Evolutionary conservation across 2,329 filamentous ascomycete genomes (phyloP).

Genomic region (Colletotrichum truncatum): DNA sequence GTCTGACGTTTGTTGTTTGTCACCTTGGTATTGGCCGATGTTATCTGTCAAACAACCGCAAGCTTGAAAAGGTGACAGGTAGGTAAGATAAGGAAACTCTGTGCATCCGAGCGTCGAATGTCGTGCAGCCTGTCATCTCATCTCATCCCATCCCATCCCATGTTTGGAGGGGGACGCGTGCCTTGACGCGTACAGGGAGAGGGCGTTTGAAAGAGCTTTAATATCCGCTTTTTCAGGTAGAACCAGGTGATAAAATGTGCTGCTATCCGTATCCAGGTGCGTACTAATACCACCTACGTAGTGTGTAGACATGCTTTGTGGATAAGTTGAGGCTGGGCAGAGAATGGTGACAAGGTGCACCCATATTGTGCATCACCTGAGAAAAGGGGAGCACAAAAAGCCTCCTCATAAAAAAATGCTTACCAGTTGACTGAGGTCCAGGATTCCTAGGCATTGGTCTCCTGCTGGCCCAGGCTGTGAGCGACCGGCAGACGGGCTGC

Average conservation of each 20-base stretch:
- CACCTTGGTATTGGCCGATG: background rate
- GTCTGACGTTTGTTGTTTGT: background rate
- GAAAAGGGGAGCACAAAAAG: background rate
- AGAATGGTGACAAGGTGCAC: background rate
- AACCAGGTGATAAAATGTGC: background rate
- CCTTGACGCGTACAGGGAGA: background rate
- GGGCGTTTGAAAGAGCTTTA: background rate
- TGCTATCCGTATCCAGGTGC: background rate
- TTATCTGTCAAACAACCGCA: constrained; percentile 5
- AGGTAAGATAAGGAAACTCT: background rate
- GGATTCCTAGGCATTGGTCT: constrained; percentile 7
- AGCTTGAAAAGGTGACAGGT: constrained; percentile 1
- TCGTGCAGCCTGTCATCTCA: constrained; percentile 18
- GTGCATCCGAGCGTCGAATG: constrained; percentile 16
- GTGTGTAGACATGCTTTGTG: background rate
- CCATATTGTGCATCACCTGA: background rate
- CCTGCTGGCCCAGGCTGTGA: background rate
- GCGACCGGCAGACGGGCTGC: constrained; percentile 1
- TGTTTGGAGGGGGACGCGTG: background rate
- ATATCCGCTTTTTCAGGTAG: background rate
- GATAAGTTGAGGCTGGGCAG: background rate
- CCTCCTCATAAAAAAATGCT: background rate
- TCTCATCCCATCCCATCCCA: constrained; percentile 8
- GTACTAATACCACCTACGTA: too few species aligned
- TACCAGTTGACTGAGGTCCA: background rate